Base-by-base conservation (phyloP, 768 basidiomycete species). In the Suillus occidentalis region DNA sequence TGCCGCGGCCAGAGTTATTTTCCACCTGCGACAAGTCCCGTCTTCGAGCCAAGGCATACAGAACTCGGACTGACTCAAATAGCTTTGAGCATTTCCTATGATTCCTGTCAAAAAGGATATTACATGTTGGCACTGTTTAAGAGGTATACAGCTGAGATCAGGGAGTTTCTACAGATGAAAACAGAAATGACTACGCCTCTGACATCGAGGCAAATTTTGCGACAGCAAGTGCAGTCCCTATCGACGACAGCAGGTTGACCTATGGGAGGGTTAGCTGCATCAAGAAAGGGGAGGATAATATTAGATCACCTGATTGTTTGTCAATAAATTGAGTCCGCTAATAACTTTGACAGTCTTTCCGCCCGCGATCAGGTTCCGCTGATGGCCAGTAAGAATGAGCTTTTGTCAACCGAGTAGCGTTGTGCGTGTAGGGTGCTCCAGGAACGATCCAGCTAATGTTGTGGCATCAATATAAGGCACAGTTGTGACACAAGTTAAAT, bases 371-470 rank as follows among this genome's bases (percentile, higher is more conserved):
- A 4, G 65, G 66, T 40, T 67, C 67, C 13, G 74, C 73, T 78
- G 75, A 16, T 79, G 80, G 68, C 91, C 87, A 57, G 89, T 87
- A 16, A 93, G 79, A 58, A 97, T 82, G 52, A 83, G 77, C 69
- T 87, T 87, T 82, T 83, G 25, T 80, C 78, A 53, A 77, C 77
- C 6, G 89, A 89, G 76, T 89, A 97, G 34, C 88, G 84, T 4
- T 5, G 94, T 94, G 62, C 83, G 80, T 98, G 96, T 1, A 97
- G 73, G 7, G 92, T 94, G 95, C 94, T 2, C 96, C 96, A 97
- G 80, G 14, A 97, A 50, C 0, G 92, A 73, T 98, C 96, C 59
- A 94, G 75, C 91, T 92, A 73, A 25, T 60, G 31, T 61, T 31
- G 45, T 40, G 65, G 3, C 50, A 66, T 37, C 36, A 64, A 10